phyloP scores from a whole-genome alignment of 2,329 filamentous ascomycete genomes.

The Phyllosticta paracitricarpa region DNA sequence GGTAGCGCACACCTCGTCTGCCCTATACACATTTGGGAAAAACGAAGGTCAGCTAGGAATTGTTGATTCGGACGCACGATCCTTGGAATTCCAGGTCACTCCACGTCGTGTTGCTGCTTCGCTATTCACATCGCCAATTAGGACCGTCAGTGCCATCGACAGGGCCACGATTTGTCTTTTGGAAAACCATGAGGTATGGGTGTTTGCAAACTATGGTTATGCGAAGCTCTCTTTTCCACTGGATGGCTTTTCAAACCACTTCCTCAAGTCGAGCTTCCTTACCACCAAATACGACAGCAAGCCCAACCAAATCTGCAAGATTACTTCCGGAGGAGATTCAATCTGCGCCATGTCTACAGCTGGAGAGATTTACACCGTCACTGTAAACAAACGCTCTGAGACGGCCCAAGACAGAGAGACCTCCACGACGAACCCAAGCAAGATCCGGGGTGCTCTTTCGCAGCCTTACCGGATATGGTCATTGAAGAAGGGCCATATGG shows the following conservation, averaged over 20 bases:
- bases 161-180: slow-evolving; percentile 78
- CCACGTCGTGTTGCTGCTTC: slow-evolving; percentile 85
- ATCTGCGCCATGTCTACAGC: slow-evolving; percentile 77
- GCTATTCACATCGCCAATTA: slow-evolving; percentile 61
- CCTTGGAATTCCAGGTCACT: slow-evolving; percentile 68
- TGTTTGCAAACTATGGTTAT: slow-evolving; percentile 94
- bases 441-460: slow-evolving; percentile 75
- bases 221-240: slow-evolving; percentile 79
- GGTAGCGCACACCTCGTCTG: slow-evolving; percentile 70
- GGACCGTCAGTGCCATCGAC: slow-evolving; percentile 78
- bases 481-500: slow-evolving; percentile 72
- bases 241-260: slow-evolving; percentile 61
- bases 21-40: slow-evolving; percentile 88
- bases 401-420: slow-evolving; percentile 44
- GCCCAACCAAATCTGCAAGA: slow-evolving; percentile 60
- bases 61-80: slow-evolving; percentile 89
- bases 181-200: slow-evolving; percentile 78
- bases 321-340: slow-evolving; percentile 80
- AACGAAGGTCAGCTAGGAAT: slow-evolving; percentile 90
- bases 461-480: slow-evolving; percentile 78
- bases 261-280: slow-evolving; percentile 55
- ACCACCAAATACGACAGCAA: slow-evolving; percentile 54
- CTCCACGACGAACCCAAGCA: slow-evolving; percentile 86
- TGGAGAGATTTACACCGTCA: slow-evolving; percentile 81
- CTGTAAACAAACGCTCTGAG: slow-evolving; percentile 60